phyloP scores from a whole-genome alignment of 129 eudicot species.

The Scalesia atractyloides region DNA sequence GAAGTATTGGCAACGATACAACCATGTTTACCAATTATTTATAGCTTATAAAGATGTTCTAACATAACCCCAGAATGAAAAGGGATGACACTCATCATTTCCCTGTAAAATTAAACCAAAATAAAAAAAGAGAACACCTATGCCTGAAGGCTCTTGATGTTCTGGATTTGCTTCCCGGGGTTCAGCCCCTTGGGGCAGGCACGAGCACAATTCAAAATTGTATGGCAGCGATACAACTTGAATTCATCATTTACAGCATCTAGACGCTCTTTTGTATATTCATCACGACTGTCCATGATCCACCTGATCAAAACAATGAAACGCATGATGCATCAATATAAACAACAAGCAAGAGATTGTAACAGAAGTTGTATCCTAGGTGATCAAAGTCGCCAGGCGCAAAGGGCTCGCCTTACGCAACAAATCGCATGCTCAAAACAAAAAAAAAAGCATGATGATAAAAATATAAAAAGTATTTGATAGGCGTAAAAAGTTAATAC shows the following conservation, averaged over 20 bases:
- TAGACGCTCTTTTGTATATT: conserved; percentile 83
- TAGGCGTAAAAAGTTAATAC: background rate
- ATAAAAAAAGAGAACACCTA: conserved; percentile 9
- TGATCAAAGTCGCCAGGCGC: background rate
- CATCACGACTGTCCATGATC: conserved; percentile 98
- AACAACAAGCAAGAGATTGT: background rate
- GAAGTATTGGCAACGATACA: conserved; percentile 29
- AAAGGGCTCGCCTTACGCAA: background rate
- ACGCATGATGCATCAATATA: background rate
- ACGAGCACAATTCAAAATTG: conserved; percentile 84
- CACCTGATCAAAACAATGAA: conserved; percentile 49
- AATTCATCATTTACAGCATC: conserved; percentile 87
- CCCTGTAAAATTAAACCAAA: conserved; percentile 8
- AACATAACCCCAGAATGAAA: conserved; percentile 23
- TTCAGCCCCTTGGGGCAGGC: conserved; percentile 98
- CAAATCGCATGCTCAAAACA: background rate
- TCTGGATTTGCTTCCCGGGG: conserved; percentile 87
- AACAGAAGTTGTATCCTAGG: conserved; percentile 2
- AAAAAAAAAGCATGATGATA: background rate
- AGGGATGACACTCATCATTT: conserved; percentile 29
- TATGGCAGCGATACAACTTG: conserved; percentile 93
- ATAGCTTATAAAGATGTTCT: conserved; percentile 29
- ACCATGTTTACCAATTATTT: conserved; percentile 40
- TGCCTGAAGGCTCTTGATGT: conserved; percentile 76
- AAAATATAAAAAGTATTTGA: too few relatives aligned